Evolutionary conservation across 1,284 basidiomycete species (phyloP), one percentile per base, ranked within the genome.

Genomic region (Apiotrichum mycotoxinovorans): DNA sequence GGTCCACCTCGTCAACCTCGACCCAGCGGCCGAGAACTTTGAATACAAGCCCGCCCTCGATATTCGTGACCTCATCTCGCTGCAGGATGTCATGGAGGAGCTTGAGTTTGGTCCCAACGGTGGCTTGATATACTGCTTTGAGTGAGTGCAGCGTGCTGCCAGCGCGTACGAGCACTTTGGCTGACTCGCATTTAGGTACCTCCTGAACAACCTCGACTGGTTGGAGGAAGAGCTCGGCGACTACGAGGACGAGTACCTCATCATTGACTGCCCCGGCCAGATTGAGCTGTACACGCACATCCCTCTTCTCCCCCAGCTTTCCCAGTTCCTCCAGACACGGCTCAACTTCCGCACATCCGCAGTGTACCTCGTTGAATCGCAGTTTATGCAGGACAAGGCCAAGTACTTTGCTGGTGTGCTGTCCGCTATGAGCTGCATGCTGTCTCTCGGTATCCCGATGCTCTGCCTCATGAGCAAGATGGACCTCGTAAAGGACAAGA

Each of bases 251-350:
- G 96, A 99, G 78, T 99, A 98, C 79, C 83, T 99, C 46, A 87
- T 99, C 66, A 87, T 99, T 64, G 96, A 99, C 79, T 98, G 96
- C 72, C 96, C 96, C 62, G 94, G 93, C 38, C 96, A 99, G 79
- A 99, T 99, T 67, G 96, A 99, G 79, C 83, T 99, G 12, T 98
- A 98, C 78, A 98, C 96, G 0, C 96, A 99, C 77, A 92, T 98
- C 68, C 92, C 94, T 0, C 89, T 99, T 71, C 85, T 99, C 45
- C 92, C 95, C 1, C 86, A 87, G 7, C 85, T 99, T 49, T 88
- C 91, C 38, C 83, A 85, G 60, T 76, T 81, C 63, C 77, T 84
- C 17, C 67, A 73, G 14, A 66, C 73, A 79, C 87, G 71, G 74
- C 82, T 71, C 79, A 86, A 68, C 80, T 93, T 95, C 60, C 82